phyloP scores from a whole-genome alignment of 2,329 filamentous ascomycete genomes.

The Dryadomyces quercus-mongolicae region DNA sequence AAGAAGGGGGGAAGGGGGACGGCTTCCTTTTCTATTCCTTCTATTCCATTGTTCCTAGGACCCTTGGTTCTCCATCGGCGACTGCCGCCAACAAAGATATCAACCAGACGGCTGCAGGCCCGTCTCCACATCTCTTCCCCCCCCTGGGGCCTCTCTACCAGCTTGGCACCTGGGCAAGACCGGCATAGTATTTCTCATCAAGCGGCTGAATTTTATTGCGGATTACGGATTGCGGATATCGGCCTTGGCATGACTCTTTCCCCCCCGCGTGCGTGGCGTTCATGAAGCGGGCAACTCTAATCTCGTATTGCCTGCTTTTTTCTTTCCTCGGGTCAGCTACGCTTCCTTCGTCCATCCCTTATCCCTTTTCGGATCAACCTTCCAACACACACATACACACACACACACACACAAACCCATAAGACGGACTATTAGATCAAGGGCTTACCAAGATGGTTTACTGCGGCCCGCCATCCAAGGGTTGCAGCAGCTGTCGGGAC shows the following conservation, averaged over 20 bases:
- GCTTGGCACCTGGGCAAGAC: too few species aligned
- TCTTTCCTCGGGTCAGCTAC: neutral
- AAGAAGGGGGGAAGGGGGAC: too few species aligned
- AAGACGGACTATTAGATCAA: too few species aligned
- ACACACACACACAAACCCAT: neutral
- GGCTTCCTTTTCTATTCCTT: too few species aligned
- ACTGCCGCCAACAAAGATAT: too few species aligned
- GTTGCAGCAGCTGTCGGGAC: constrained; percentile 41
- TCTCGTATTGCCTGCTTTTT: neutral
- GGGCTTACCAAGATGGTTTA: constrained; percentile 33
- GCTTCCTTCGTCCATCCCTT: neutral
- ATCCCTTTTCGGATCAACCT: neutral
- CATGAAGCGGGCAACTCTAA: neutral
- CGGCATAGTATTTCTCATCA: neutral
- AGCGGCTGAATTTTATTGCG: neutral
- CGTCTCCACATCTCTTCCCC: too few species aligned
- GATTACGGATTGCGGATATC: neutral
- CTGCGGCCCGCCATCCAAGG: constrained; percentile 44
- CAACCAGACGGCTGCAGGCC: too few species aligned
- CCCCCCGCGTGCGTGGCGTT: neutral
- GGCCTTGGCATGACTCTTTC: neutral
- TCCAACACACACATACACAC: neutral
- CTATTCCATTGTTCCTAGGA: too few species aligned
- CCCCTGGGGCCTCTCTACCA: too few species aligned
- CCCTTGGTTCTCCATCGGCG: too few species aligned